phyloP scores from a whole-genome alignment of 495 filamentous ascomycete genomes.

The Corynascus novoguineensis region DNA sequence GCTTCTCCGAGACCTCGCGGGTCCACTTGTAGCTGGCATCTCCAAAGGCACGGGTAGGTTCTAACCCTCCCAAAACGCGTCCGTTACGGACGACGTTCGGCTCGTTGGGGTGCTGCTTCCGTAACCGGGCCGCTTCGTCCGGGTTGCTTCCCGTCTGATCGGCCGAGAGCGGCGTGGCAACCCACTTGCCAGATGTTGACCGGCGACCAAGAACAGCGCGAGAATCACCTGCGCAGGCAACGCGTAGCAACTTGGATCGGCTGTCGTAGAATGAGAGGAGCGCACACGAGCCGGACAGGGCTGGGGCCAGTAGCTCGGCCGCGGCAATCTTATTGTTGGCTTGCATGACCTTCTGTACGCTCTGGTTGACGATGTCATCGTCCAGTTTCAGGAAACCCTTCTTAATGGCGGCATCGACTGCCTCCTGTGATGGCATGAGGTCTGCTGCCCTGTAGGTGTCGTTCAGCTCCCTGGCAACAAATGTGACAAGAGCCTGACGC shows the following conservation, averaged over 20 bases:
- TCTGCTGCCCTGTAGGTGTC: constrained; percentile 77
- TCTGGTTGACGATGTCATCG: constrained; percentile 86
- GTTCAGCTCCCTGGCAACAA: constrained; percentile 92
- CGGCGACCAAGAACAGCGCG: constrained; percentile 86
- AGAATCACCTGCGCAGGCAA: constrained; percentile 93
- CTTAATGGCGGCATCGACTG: constrained; percentile 89
- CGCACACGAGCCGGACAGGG: constrained; percentile 91
- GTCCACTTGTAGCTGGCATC: constrained; percentile 97
- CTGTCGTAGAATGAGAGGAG: constrained; percentile 95
- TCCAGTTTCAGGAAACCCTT: constrained; percentile 83
- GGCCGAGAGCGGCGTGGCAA: constrained; percentile 77
- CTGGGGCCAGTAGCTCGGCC: constrained; percentile 86
- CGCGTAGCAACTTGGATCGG: constrained; percentile 71
- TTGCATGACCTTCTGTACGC: constrained; percentile 80
- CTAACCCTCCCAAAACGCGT: constrained; percentile 82
- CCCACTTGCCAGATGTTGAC: constrained; percentile 78
- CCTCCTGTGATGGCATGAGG: constrained; percentile 59
- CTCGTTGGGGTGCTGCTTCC: constrained; percentile 81
- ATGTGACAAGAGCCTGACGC: constrained; percentile 82
- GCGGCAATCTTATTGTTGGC: constrained; percentile 80
- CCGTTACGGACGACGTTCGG: constrained; percentile 78
- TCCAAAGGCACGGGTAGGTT: constrained; percentile 90
- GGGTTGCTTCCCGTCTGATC: constrained; percentile 88
- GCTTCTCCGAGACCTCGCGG: constrained; percentile 68
- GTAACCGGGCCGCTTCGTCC: constrained; percentile 74